A percentile compares a stretch with the other conserved stretches of the same genome.
Evolutionary conservation across 306 rosid genomes (phyloP).

Genomic region (Rosa multiflora): DNA sequence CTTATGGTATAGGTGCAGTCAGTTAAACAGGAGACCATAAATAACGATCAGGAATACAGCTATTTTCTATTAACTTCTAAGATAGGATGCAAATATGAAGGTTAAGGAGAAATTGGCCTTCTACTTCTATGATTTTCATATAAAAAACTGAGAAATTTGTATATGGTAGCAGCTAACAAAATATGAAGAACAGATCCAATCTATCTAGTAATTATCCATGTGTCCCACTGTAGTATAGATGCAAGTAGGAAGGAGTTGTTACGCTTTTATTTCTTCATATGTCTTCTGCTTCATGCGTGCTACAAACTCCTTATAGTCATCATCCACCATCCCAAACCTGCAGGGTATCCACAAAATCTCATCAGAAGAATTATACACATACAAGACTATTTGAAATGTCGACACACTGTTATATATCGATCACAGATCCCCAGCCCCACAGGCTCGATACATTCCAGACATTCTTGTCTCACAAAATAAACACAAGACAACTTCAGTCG

Average conservation of each 20-base stretch:
- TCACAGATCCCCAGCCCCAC: not conserved
- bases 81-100: not conserved
- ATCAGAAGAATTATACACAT: not conserved
- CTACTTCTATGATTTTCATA: not conserved
- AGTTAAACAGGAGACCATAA: not conserved
- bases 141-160: not conserved
- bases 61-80: not conserved
- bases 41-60: not conserved
- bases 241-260: conserved; percentile 29
- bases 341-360: conserved; percentile 21
- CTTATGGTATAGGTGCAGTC: not conserved
- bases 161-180: not conserved
- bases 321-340: conserved; percentile 95
- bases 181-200: not conserved
- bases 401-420: not conserved
- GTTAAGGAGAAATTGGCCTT: not conserved
- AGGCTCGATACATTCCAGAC: not conserved
- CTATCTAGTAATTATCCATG: not conserved
- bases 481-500: not conserved
- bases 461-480: conserved; percentile 1
- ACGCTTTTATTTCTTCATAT: conserved; percentile 83
- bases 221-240: not conserved
- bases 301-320: conserved; percentile 88
- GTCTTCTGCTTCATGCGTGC: conserved; percentile 85
- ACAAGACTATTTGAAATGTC: not conserved